Percentiles rank a stretch among this genome's conserved stretches.
phyloP scores from a whole-genome alignment of 1,139 yeast genomes.

The Yamadazyma sp. region DNA sequence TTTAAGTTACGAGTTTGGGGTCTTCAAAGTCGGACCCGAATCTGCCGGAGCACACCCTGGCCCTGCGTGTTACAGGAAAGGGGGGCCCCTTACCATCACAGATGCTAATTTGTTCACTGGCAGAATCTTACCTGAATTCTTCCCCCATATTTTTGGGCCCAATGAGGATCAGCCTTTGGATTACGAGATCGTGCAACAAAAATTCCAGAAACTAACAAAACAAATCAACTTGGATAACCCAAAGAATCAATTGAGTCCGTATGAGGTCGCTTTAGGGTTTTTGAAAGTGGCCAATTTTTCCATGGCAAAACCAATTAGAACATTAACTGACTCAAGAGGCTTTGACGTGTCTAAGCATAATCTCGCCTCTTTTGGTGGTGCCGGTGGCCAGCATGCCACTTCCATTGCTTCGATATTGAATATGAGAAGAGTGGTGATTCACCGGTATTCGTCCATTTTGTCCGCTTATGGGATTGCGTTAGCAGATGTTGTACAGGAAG shows the following conservation, averaged over 20 bases:
- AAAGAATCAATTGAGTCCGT: conserved; percentile 19
- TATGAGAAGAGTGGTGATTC: conserved; percentile 19
- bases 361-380: conserved; percentile 23
- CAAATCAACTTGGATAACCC: conserved; percentile 40
- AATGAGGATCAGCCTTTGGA: conserved; percentile 49
- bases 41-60: conserved; percentile 60
- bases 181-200: conserved; percentile 30
- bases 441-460: conserved; percentile 20
- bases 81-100: conserved; percentile 56
- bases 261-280: conserved; percentile 21
- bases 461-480: conserved; percentile 23
- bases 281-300: conserved; percentile 19
- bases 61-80: conserved; percentile 57
- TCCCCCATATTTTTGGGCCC: conserved; percentile 56
- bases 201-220: conserved; percentile 40
- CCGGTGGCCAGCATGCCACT: conserved; percentile 23
- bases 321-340: conserved; percentile 20
- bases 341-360: conserved; percentile 18
- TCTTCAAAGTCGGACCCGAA: conserved; percentile 56
- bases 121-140: conserved; percentile 46
- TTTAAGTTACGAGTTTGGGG: conserved; percentile 46
- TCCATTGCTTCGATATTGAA: conserved; percentile 19
- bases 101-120: conserved; percentile 55
- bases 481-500: conserved; percentile 20
- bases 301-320: conserved; percentile 22